Conservation (phyloP, 805 yeast genomes). For the Starmerella apis region DNA sequence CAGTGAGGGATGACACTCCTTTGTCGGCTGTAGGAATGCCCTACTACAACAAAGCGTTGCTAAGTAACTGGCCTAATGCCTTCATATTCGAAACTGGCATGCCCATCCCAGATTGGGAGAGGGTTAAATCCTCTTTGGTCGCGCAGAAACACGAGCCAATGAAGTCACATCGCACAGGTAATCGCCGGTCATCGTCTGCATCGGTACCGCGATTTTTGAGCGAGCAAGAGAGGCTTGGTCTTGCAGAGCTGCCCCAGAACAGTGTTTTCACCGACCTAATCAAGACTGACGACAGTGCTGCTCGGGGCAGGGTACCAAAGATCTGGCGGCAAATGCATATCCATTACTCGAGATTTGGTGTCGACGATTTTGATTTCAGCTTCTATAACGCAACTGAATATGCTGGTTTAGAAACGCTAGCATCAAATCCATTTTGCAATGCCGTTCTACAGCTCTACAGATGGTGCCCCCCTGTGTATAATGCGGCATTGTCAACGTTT, state of each 20-base stretch:
- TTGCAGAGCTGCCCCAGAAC: constrained; percentile 22
- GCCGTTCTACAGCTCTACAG: constrained; percentile 70
- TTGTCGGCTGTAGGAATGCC: constrained; percentile 76
- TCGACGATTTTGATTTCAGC: constrained; percentile 84
- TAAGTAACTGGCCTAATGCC: constrained; percentile 65
- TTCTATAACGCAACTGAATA: constrained; percentile 63
- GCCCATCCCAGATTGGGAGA: constrained; percentile 36
- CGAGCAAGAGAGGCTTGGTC: constrained; percentile 37
- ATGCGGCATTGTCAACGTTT: constrained; percentile 47
- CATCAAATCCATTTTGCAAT: constrained; percentile 68
- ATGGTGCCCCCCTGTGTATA: constrained; percentile 63
- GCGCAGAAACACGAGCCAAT: constrained; percentile 13
- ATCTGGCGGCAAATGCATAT: constrained; percentile 68
- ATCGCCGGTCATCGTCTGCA: constrained; percentile 28
- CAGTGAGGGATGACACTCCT: constrained; percentile 34
- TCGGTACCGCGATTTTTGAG: constrained; percentile 43
- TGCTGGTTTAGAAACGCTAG: constrained; percentile 84
- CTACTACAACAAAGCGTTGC: constrained; percentile 60
- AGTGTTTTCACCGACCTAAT: constrained; percentile 14
- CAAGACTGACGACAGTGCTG: constrained; percentile 13
- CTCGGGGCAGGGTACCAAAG: constrained; percentile 46
- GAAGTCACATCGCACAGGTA: neutral
- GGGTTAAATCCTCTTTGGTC: constrained; percentile 4
- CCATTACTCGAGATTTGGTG: constrained; percentile 79
- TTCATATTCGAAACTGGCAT: constrained; percentile 51